Conservation (phyloP, 2,329 filamentous ascomycete genomes). For the Didymosphaeria variabile region DNA sequence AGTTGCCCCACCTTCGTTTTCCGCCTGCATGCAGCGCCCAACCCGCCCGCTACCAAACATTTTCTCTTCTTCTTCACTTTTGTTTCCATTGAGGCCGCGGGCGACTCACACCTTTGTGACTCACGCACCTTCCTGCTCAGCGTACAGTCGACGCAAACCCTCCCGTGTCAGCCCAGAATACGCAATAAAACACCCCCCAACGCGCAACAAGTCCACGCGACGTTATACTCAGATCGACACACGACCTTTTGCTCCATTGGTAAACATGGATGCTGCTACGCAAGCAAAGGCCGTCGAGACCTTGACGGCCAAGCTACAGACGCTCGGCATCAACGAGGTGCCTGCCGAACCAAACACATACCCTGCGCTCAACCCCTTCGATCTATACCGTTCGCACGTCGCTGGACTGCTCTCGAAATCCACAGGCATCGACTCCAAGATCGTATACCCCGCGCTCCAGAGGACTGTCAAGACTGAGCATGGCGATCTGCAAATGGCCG, state of each 20-base stretch:
- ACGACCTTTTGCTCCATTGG: slow-evolving; percentile 31
- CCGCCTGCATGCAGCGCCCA: slow-evolving; percentile 17
- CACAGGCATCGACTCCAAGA: slow-evolving; percentile 73
- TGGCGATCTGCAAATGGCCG: slow-evolving; percentile 80
- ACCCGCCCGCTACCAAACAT: slow-evolving; percentile 8
- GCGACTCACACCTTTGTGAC: slow-evolving; percentile 46
- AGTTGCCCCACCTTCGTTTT: slow-evolving; percentile 17
- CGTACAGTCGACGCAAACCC: slow-evolving; percentile 12
- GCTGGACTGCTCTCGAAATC: slow-evolving; percentile 73
- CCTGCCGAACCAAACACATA: slow-evolving; percentile 56
- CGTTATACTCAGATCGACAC: slow-evolving; percentile 28
- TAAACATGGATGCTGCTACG: slow-evolving; percentile 35
- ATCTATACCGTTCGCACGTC: slow-evolving; percentile 82
- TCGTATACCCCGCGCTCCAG: slow-evolving; percentile 78
- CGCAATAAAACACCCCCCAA: not conserved
- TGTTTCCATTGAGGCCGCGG: slow-evolving; percentile 41
- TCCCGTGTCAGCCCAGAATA: not conserved
- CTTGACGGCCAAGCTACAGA: slow-evolving; percentile 47
- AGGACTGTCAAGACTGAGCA: slow-evolving; percentile 84
- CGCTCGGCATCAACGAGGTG: slow-evolving; percentile 49
- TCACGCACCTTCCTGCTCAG: slow-evolving; percentile 25
- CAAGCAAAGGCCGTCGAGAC: slow-evolving; percentile 45
- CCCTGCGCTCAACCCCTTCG: slow-evolving; percentile 77
- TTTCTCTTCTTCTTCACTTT: slow-evolving; percentile 40
- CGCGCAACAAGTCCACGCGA: slow-evolving; percentile 12